These are phyloP conservation scores for Elsinoe fawcettii DNA, from an alignment of 2,329 filamentous ascomycete genomes.

Conservation along the genomic window DNA sequence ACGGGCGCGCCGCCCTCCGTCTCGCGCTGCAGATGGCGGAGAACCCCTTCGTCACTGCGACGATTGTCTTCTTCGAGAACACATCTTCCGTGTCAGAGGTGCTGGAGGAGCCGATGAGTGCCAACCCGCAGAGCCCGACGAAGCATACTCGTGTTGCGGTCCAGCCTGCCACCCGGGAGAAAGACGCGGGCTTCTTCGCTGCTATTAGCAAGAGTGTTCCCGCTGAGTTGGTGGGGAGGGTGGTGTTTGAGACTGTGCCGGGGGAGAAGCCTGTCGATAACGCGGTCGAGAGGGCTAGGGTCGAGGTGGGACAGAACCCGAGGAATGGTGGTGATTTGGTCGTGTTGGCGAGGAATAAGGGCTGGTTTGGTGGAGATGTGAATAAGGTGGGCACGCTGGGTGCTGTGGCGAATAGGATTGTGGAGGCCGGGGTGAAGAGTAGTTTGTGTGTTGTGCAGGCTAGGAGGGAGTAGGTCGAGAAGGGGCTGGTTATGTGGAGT, in stretches of 20 bases:
- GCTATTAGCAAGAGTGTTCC: slow-evolving; percentile 51
- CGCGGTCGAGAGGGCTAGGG: slow-evolving; percentile 47
- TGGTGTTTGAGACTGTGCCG: slow-evolving; percentile 50
- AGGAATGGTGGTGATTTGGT: slow-evolving; percentile 65
- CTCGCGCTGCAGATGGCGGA: slow-evolving; percentile 78
- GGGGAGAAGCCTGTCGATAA: slow-evolving; percentile 36
- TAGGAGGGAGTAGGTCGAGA: slow-evolving; percentile 23
- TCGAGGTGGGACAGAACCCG: slow-evolving; percentile 52
- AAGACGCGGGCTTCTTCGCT: slow-evolving; percentile 49
- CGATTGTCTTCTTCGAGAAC: slow-evolving; percentile 55
- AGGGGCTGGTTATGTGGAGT: background rate
- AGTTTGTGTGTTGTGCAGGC: slow-evolving; percentile 67
- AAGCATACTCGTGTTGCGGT: slow-evolving; percentile 6
- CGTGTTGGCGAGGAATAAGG: slow-evolving; percentile 51
- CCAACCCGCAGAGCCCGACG: background rate
- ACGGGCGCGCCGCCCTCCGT: slow-evolving; percentile 71
- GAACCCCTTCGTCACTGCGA: slow-evolving; percentile 70
- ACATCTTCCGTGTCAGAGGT: slow-evolving; percentile 17
- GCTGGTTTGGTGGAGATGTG: slow-evolving; percentile 33
- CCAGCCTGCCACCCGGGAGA: slow-evolving; percentile 26
- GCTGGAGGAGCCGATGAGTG: background rate
- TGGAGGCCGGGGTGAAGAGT: slow-evolving; percentile 51
- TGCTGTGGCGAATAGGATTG: slow-evolving; percentile 52
- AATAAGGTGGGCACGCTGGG: slow-evolving; percentile 47
- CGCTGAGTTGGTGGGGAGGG: slow-evolving; percentile 42